These are phyloP conservation scores for Acrocalymma vagum DNA, from an alignment of 2,329 filamentous ascomycete species.

Conservation along the genomic window DNA sequence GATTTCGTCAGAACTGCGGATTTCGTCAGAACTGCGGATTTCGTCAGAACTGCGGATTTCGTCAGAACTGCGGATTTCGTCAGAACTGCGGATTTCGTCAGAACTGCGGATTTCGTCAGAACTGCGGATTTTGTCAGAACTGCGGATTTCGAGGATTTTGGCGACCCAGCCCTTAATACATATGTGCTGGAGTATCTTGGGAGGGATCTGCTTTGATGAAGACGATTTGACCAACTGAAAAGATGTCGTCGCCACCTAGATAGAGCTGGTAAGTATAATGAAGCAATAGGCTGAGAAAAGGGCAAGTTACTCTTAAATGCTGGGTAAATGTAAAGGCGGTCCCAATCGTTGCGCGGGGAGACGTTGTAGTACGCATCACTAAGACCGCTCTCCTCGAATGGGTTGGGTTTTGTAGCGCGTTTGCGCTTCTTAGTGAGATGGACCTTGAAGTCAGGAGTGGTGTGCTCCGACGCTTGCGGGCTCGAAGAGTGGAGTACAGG, in stretches of 20 bases:
- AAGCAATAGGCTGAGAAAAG: not conserved
- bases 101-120: too few species aligned
- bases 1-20: too few species aligned
- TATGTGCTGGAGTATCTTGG: slow-evolving; percentile 24
- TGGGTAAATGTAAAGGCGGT: slow-evolving; percentile 27
- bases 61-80: too few species aligned
- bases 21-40: too few species aligned
- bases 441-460: too few species aligned
- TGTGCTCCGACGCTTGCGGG: too few species aligned
- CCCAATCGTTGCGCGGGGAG: slow-evolving; percentile 28
- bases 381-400: slow-evolving; percentile 22
- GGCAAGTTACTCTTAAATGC: slow-evolving; percentile 29
- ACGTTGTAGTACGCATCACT: slow-evolving; percentile 24
- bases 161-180: slow-evolving; percentile 74
- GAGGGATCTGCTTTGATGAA: slow-evolving; percentile 42
- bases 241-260: slow-evolving; percentile 51
- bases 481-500: too few species aligned
- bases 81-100: too few species aligned
- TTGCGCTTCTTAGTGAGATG: slow-evolving; percentile 16
- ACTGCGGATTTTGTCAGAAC: too few species aligned
- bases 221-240: slow-evolving; percentile 54
- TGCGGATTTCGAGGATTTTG: slow-evolving; percentile 78
- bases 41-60: too few species aligned
- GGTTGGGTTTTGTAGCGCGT: slow-evolving; percentile 23
- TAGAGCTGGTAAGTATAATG: not conserved